These are phyloP conservation scores for Aquilaria malaccensis DNA, from an alignment of 345 rosid genomes.

Conservation along the genomic window DNA sequence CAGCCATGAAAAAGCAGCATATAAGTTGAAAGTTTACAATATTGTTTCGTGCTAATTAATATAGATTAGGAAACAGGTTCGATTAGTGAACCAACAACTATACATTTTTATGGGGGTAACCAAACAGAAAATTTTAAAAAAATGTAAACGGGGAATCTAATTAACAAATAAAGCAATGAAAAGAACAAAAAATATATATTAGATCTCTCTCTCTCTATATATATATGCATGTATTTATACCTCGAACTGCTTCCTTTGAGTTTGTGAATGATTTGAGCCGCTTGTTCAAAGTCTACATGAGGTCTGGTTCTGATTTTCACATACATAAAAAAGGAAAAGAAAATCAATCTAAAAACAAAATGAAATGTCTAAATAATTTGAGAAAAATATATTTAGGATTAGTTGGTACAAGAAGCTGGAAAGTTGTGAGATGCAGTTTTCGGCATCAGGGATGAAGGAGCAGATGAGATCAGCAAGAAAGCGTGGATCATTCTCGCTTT, in stretches of 20 bases:
- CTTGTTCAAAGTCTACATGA: slow-evolving; percentile 3
- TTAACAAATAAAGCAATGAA: background rate
- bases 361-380: background rate
- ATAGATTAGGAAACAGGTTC: no score
- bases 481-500: background rate
- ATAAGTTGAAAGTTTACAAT: no score
- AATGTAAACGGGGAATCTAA: background rate
- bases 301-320: background rate
- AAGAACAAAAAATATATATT: background rate
- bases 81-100: no score
- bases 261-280: background rate
- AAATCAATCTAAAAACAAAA: background rate
- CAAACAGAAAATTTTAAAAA: background rate
- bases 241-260: slow-evolving; percentile 8
- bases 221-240: background rate
- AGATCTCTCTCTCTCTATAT: background rate
- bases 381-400: background rate
- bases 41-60: no score
- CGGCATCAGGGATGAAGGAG: slow-evolving; percentile 12
- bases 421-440: slow-evolving; percentile 3
- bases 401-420: slow-evolving; percentile 2
- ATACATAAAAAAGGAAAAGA: background rate
- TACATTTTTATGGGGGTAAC: background rate
- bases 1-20: no score
- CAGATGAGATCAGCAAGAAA: slow-evolving; percentile 12